phyloP scores from a whole-genome alignment of 148 eudicot genomes.

The Euryodendron excelsum region DNA sequence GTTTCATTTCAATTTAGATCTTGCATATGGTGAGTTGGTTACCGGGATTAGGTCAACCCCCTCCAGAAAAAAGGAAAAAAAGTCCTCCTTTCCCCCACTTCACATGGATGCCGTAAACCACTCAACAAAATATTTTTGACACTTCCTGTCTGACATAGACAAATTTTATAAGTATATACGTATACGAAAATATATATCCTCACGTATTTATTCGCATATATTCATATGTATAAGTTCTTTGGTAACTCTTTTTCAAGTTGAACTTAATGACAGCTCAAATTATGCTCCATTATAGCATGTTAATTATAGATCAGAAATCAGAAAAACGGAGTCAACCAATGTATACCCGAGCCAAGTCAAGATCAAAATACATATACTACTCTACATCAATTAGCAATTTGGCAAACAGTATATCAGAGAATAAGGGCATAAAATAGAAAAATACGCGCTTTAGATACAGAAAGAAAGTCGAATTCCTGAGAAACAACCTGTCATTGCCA shows the following conservation, averaged over 20 bases:
- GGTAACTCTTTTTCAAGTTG: too few species aligned
- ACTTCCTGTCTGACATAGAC: too few species aligned
- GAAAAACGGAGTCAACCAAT: background rate
- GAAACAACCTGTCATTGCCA: slow-evolving; percentile 2
- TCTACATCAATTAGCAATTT: background rate
- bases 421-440: background rate
- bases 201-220: too few species aligned
- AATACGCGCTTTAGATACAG: background rate
- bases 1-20: background rate
- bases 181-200: too few species aligned
- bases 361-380: background rate
- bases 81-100: background rate
- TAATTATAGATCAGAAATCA: background rate
- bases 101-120: slow-evolving; percentile 18
- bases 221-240: too few species aligned
- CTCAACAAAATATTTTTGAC: background rate
- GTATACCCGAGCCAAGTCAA: background rate
- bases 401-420: background rate
- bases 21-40: background rate
- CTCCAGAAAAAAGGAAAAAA: background rate
- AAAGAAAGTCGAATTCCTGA: background rate
- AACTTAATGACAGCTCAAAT: too few species aligned
- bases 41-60: slow-evolving; percentile 2
- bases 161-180: too few species aligned
- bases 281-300: background rate